phyloP scores from a whole-genome alignment of 106 monocot species.

The Posidonia australis region DNA sequence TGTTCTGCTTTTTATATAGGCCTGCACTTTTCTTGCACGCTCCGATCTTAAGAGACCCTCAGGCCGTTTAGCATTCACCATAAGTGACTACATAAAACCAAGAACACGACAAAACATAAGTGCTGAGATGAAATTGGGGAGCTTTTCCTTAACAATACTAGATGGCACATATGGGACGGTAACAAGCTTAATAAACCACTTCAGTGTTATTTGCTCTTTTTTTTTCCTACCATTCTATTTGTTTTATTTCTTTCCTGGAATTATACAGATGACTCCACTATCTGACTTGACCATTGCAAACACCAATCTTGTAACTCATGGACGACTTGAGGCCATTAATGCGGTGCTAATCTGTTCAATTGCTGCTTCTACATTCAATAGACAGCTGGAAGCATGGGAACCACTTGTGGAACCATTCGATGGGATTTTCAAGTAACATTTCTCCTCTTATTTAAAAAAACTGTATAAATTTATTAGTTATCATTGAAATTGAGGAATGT shows the following conservation, averaged over 20 bases:
- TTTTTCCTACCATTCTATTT: background rate
- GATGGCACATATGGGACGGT: conserved; percentile 74
- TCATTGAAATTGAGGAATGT: background rate
- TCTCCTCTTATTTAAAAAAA: background rate
- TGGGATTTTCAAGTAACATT: conserved; percentile 88
- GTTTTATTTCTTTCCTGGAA: background rate
- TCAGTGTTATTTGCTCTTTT: background rate
- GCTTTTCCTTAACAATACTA: conserved; percentile 58
- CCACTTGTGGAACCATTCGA: conserved; percentile 97
- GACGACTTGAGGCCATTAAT: conserved; percentile 66
- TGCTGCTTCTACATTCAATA: conserved; percentile 94
- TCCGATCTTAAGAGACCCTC: conserved; percentile 85
- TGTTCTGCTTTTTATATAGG: conserved; percentile 29
- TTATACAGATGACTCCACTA: conserved; percentile 67
- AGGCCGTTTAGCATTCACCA: conserved; percentile 52
- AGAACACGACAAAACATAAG: conserved; percentile 75
- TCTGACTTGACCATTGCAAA: conserved; percentile 68
- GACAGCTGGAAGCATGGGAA: conserved; percentile 93
- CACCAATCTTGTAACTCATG: conserved; percentile 83
- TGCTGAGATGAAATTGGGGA: conserved; percentile 81
- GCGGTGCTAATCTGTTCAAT: conserved; percentile 87
- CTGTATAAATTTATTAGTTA: background rate
- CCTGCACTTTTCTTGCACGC: conserved; percentile 79
- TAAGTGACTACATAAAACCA: conserved; percentile 66
- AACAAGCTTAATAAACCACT: background rate